Base-by-base conservation (phyloP, 2,329 filamentous ascomycete genomes). In the Hymenotorrendiella dingleyae region DNA sequence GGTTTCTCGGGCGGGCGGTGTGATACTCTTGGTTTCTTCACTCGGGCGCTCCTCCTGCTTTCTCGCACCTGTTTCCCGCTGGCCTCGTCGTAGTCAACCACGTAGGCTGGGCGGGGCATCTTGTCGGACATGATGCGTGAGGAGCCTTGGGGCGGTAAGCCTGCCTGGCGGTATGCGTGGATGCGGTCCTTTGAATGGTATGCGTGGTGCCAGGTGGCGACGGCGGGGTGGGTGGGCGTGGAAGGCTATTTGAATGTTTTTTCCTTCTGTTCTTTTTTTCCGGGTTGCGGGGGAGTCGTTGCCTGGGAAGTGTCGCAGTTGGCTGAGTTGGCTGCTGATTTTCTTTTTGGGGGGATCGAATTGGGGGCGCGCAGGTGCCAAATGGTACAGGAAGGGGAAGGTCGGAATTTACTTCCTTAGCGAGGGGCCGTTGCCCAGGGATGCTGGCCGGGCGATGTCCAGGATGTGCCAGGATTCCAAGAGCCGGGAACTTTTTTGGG, bases 21-120 rank as follows among this genome's bases (percentile, higher is more conserved):
- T 19, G 42, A 42, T 7, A 47, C 46, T 33, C 49, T 50, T 22
- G 47, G 42, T 38, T 48, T 54, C 30, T 41, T 38, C 17, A 46
- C 45, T 43, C 49, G 50, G 23, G 58, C 57, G 41, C 46, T 50
- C 23, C 47, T 50, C 37, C 53, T 37, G 32, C 47, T 56, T 7
- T 45, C 53, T 40, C 43, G 49, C 29, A 57, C 40, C 22, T 47
- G 32, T 34, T 37, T 46, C 12, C 53, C 53, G 10, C 48, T 46
- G 9, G 45, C 38, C 37, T 58, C 57, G 30, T 57, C 57, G 38
- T 48, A 40, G 21, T 59, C 56, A 24, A 55, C 55, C 17, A 52
- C 42, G 42, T 55, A 58, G 23, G 53, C 54, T n/a, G 55, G 50
- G 32, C 48, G 47, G 30, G 54, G 50, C 4, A 11, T n/a, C 35